Evolutionary conservation across 805 yeast genomes (phyloP).

Genomic region (Suhomyces tanzawaensis): DNA sequence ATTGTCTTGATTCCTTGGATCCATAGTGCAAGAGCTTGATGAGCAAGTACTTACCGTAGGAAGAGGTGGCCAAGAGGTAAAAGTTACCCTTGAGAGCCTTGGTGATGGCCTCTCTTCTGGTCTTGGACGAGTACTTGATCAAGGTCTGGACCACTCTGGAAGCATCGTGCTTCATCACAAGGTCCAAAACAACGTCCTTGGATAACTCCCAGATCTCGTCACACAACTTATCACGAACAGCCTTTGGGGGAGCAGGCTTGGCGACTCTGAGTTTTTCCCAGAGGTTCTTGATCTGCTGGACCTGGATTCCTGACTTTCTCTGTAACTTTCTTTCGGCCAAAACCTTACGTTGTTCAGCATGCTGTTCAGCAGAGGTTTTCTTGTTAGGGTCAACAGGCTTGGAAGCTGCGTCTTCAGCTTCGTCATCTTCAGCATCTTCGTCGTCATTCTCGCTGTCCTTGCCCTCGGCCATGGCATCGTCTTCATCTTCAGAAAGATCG

Average conservation of each 20-base stretch:
- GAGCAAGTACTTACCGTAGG: constrained; percentile 89
- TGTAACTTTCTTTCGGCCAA: constrained; percentile 80
- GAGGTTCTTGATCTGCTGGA: constrained; percentile 75
- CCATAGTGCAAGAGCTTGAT: constrained; percentile 93
- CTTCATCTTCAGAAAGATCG: constrained; percentile 20
- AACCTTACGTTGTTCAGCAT: constrained; percentile 77
- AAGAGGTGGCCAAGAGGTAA: constrained; percentile 81
- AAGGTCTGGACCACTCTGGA: constrained; percentile 94
- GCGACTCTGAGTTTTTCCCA: constrained; percentile 93
- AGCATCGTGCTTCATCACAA: constrained; percentile 93
- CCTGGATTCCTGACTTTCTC: constrained; percentile 84
- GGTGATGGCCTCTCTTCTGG: constrained; percentile 70
- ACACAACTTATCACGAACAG: constrained; percentile 71
- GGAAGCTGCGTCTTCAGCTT: constrained; percentile 14
- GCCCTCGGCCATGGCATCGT: constrained; percentile 12
- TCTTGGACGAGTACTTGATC: constrained; percentile 79
- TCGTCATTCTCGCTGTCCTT: constrained; percentile 26
- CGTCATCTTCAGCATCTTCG: constrained; percentile 19
- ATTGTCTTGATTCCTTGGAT: constrained; percentile 70
- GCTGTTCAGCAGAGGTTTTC: constrained; percentile 61
- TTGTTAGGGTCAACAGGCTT: constrained; percentile 39
- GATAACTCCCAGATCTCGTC: constrained; percentile 83
- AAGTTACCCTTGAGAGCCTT: constrained; percentile 68
- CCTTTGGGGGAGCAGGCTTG: constrained; percentile 75
- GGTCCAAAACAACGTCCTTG: constrained; percentile 72